A percentile compares a stretch with the other conserved stretches of the same genome.
phyloP scores from a whole-genome alignment of 495 filamentous ascomycete species.

The Letharia columbiana region DNA sequence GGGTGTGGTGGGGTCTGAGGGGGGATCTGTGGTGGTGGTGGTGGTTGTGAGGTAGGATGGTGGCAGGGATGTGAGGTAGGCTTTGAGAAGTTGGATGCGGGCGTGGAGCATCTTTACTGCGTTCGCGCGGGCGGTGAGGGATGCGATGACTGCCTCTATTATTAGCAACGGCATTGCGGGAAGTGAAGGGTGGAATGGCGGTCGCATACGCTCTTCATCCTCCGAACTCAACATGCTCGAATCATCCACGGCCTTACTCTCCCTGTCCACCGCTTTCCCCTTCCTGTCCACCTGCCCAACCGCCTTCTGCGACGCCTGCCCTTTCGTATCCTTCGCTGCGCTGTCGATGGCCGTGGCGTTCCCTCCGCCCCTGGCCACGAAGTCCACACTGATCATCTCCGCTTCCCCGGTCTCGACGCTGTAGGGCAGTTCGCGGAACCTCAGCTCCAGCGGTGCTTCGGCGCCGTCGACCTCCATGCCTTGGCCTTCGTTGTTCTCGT shows the following conservation, averaged over 20 bases:
- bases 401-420: conserved; percentile 87
- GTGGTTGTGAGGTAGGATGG: conserved; percentile 43
- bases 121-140: conserved; percentile 78
- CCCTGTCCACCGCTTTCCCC: conserved; percentile 34
- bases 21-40: conserved; percentile 32
- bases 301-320: conserved; percentile 16
- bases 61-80: conserved; percentile 69
- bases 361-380: conserved; percentile 71
- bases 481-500: conserved; percentile 49
- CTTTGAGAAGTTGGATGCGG: conserved; percentile 70
- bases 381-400: conserved; percentile 95
- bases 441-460: conserved; percentile 45
- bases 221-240: conserved; percentile 54
- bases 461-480: conserved; percentile 69
- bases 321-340: conserved; percentile 23
- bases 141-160: conserved; percentile 48
- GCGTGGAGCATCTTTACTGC: conserved; percentile 85
- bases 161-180: neutral
- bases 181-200: neutral
- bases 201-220: conserved; percentile 61
- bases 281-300: conserved; percentile 26
- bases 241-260: conserved; percentile 33
- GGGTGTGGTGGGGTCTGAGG: conserved; percentile 42
- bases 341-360: conserved; percentile 59
- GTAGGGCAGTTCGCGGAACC: conserved; percentile 78